Base-by-base conservation (phyloP, 1,284 basidiomycete genomes). In the Fereydounia khargensis region DNA sequence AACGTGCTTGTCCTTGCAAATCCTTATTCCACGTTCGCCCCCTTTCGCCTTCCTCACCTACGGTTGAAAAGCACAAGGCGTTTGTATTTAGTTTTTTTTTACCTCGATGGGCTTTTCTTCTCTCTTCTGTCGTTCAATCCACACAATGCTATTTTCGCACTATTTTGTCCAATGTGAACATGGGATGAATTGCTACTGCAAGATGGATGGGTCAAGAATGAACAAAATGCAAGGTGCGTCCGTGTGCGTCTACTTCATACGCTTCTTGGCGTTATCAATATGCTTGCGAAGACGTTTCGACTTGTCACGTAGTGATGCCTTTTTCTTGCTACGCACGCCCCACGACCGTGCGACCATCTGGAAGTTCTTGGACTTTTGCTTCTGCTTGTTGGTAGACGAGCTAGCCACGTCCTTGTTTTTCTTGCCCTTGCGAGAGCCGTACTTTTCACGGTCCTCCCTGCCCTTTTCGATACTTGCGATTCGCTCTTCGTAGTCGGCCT, bases 391-490 rank as follows among this genome's bases (percentile, higher is more conserved):
- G 7, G 70, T 75, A 13, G 51, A 46, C 14, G 60, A 65, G 25
- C 61, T 65, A 13, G 62, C 60, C 37, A 56, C 62, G n/a, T 67
- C 65, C 42, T 70, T 70, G 44, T 73, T 68, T 57, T 73, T 74
- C 56, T 74, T 70, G 19, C 74, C 74, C 50, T 74, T 74, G 22
- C 66, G 66, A 36, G 58, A 63, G 21, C 90, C 90, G 73, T 86
- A 99, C 80, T 96, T 97, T 71, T 95, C 92, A 39, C 95, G 83
- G 0, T 91, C 95, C 77, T 98, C 92, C 23, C 94, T 83, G 1
- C 94, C 94, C 76, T 90, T 87, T 71, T 87, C 84, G 64, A 98
- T 89, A 14, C 85, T 87, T 3, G 88, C 91, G 79, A 98, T 85
- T 18, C 94, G 86, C 76, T 95, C 94, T 50, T 90, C 90, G 76